Evolutionary conservation across 495 filamentous ascomycete genomes (phyloP), one percentile per base, ranked within the genome.

Genomic region (Halenospora varia): DNA sequence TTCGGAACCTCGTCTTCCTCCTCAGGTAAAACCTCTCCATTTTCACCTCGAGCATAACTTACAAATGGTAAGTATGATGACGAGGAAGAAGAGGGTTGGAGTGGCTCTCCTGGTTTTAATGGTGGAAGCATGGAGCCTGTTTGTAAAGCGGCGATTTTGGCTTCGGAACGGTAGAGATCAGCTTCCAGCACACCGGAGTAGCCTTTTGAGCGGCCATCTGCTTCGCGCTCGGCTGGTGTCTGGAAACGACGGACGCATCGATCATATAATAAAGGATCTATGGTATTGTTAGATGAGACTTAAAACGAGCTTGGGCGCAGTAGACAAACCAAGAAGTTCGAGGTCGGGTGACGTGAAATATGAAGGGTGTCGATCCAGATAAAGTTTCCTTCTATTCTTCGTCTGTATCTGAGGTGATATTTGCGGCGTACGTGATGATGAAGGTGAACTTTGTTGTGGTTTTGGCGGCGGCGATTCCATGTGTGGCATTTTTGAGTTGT

Each of bases 191-290:
- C 71, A 2, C 87, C 86, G 2, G 84, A 82, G 68, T 88, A 90
- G 0, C 88, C 88, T 67, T 88, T 88, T 9, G 71, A 73, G 4
- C 80, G 80, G 1, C 88, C 88, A 64, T 88, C 85, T 4, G 76
- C 82, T 71, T 90, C 87, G 48, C 88, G 77, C 68, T 92, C 88
- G 15, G 80, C 72, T 0, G 87, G 64, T 2, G 83, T 84, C 56
- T 89, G 87, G 65, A 90, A 91, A 53, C 85, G 85, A 20, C 88
- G 81, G 65, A 92, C 81, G 18, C 88, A 74, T 45, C 85, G 84
- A 68, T 92, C 88, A 71, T 91, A 92, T 24, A 90, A 75, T 35
- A 92, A 76, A 1, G 88, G 88, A 71, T 90, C 87, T 85, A 25
- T 20, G 10, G 15, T 24, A 24, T 72, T 72, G 17, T 50, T 24